These are phyloP conservation scores for Fragaria vesca DNA, from an alignment of 306 rosid species.

Conservation along the genomic window DNA sequence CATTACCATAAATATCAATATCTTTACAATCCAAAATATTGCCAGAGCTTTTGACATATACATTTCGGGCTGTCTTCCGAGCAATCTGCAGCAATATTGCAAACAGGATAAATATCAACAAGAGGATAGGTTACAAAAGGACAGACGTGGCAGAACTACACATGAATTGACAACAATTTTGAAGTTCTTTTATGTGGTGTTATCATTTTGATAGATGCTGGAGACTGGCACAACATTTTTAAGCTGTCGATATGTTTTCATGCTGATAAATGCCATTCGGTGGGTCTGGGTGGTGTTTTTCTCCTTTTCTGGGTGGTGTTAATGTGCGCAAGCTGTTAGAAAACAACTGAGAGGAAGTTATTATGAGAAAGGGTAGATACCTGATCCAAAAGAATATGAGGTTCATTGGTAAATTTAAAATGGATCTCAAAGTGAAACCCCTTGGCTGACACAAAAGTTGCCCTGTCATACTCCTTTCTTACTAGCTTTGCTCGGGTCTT, in stretches of 20 bases:
- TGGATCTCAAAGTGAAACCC: constrained; percentile 69
- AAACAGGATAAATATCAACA: constrained; percentile 19
- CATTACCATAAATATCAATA: constrained; percentile 65
- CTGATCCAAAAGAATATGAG: constrained; percentile 79
- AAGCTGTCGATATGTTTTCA: not conserved
- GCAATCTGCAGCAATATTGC: constrained; percentile 50
- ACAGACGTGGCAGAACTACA: not conserved
- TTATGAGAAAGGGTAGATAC: constrained; percentile 37
- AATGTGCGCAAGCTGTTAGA: not conserved
- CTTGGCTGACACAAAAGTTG: constrained; percentile 49
- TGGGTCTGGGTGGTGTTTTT: not conserved
- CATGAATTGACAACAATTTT: not conserved
- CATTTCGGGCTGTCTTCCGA: constrained; percentile 68
- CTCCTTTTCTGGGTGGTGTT: not conserved
- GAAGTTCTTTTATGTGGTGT: not conserved
- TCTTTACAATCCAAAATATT: constrained; percentile 56
- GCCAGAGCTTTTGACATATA: constrained; percentile 70
- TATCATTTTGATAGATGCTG: not conserved
- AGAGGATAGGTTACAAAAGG: not conserved
- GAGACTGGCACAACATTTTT: not conserved
- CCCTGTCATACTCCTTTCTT: constrained; percentile 45
- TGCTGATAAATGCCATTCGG: not conserved
- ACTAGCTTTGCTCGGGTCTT: constrained; percentile 13
- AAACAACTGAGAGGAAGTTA: not conserved
- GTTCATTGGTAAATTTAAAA: constrained; percentile 58